phyloP scores from a whole-genome alignment of 2,329 filamentous ascomycete species.

The Waltergamsia citrina region DNA sequence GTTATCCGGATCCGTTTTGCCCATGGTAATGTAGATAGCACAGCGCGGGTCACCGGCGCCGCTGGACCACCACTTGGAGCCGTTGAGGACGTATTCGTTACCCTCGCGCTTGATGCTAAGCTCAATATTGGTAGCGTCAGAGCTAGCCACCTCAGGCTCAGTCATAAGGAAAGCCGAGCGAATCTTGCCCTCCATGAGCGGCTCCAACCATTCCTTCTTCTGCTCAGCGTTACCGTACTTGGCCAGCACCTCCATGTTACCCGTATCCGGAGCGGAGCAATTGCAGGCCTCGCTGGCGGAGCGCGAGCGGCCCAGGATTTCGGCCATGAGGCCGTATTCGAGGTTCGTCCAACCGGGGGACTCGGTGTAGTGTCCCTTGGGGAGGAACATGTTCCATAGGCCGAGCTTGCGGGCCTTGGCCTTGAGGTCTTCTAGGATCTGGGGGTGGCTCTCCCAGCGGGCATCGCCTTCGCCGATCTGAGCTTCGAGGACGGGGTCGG shows the following conservation, averaged over 20 bases:
- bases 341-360: conserved; percentile 91
- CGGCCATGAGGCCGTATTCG: conserved; percentile 96
- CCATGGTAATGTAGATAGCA: conserved; percentile 93
- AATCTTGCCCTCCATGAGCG: conserved; percentile 75
- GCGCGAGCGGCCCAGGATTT: conserved; percentile 81
- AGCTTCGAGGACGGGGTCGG: conserved; percentile 71
- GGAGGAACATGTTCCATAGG: conserved; percentile 97
- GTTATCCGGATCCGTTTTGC: conserved; percentile 74
- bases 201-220: conserved; percentile 75
- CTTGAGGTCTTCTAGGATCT: conserved; percentile 84
- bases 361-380: conserved; percentile 90
- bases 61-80: conserved; percentile 98
- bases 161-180: conserved; percentile 92
- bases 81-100: conserved; percentile 84
- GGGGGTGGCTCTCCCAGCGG: conserved; percentile 73
- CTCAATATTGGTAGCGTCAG: conserved; percentile 88
- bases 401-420: conserved; percentile 71
- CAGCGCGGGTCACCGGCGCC: conserved; percentile 90
- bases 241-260: conserved; percentile 91
- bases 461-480: conserved; percentile 68
- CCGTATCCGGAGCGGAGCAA: conserved; percentile 84
- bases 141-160: conserved; percentile 79
- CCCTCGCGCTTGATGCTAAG: conserved; percentile 76
- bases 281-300: conserved; percentile 81
- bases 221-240: conserved; percentile 83